These are phyloP conservation scores for Picea sitchensis DNA, from an alignment of 75 land plant genomes.

Conservation along the genomic window DNA sequence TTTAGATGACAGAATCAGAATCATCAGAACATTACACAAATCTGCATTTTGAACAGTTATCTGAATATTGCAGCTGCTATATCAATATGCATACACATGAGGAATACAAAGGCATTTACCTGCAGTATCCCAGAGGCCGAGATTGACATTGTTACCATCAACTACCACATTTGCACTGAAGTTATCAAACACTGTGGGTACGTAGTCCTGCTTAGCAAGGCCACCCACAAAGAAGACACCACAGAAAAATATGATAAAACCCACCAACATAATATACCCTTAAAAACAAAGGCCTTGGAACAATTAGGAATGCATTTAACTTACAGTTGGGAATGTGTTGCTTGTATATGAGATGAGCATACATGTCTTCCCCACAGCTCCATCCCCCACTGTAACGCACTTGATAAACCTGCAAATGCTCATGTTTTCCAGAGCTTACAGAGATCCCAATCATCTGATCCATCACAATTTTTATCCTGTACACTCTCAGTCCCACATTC, in stretches of 20 bases:
- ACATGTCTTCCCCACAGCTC: constrained; percentile 54
- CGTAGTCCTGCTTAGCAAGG: constrained; percentile 32
- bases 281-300: too few species aligned
- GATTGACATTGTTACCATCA: constrained; percentile 49
- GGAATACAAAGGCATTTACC: constrained; percentile 14
- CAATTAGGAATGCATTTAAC: neutral
- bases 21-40: too few species aligned
- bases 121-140: constrained; percentile 57
- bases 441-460: too few species aligned
- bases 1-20: too few species aligned
- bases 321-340: constrained; percentile 48
- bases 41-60: too few species aligned
- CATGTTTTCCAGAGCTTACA: constrained; percentile 10
- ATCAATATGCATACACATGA: too few species aligned
- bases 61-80: too few species aligned
- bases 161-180: constrained; percentile 52
- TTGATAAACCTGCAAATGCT: constrained; percentile 37
- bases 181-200: constrained; percentile 52
- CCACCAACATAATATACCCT: too few species aligned
- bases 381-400: constrained; percentile 57
- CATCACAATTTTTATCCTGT: too few species aligned
- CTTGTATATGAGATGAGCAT: constrained; percentile 40
- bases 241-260: neutral
- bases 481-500: too few species aligned
- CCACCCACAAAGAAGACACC: neutral